Conservation (phyloP, 805 yeast genomes). For the Teunomyces atbi region DNA sequence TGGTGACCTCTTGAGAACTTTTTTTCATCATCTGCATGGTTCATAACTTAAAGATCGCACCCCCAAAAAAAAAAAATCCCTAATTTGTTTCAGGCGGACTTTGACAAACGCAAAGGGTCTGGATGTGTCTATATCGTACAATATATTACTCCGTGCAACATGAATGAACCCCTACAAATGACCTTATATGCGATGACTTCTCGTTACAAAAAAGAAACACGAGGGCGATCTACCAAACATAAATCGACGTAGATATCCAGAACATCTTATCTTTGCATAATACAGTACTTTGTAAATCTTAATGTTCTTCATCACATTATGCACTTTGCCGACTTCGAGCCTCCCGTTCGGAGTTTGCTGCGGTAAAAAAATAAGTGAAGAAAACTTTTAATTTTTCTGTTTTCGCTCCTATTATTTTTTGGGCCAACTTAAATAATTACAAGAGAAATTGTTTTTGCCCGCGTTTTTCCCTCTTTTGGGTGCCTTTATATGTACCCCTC, state of each 20-base stretch:
- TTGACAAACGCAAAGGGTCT: background rate
- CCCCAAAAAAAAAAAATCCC: background rate
- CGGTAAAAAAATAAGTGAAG: background rate
- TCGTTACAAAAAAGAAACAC: too few species aligned
- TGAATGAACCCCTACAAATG: too few species aligned
- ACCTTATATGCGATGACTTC: too few species aligned
- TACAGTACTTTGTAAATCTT: too few species aligned
- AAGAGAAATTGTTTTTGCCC: background rate
- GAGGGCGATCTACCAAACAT: too few species aligned
- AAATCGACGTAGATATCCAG: too few species aligned
- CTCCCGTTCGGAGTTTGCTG: conserved; percentile 1
- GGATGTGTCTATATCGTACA: background rate
- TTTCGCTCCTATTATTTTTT: background rate
- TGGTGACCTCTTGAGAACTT: background rate
- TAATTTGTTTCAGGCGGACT: background rate
- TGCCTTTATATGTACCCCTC: conserved; percentile 1
- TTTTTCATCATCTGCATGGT: background rate
- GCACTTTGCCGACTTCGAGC: background rate
- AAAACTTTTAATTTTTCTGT: background rate
- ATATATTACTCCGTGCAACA: background rate
- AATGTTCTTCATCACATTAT: too few species aligned
- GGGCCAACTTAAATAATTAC: background rate
- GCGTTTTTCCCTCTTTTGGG: background rate
- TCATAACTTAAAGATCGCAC: background rate
- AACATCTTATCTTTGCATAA: too few species aligned